Percentiles rank a stretch among this genome's conserved stretches.
phyloP scores from a whole-genome alignment of 768 basidiomycete species.

The Russula sp. region DNA sequence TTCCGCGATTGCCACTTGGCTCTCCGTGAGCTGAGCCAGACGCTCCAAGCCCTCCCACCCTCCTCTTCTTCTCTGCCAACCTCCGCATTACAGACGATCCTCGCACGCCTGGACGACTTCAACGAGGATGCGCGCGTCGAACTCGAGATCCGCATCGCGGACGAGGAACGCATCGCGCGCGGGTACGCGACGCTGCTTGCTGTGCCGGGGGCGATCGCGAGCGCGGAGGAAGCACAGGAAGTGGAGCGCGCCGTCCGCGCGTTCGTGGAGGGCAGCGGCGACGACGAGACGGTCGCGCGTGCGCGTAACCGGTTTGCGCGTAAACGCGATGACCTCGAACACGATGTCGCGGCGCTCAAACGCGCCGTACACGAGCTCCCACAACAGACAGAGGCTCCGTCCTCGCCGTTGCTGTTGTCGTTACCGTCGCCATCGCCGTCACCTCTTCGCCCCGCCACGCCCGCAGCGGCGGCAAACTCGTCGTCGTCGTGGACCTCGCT shows the following conservation, averaged over 20 bases:
- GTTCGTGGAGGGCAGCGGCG: conserved; percentile 51
- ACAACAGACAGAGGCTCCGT: not conserved
- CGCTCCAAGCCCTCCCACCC: conserved; percentile 24
- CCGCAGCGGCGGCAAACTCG: conserved; percentile 13
- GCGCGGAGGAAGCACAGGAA: conserved; percentile 29
- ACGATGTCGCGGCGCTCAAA: conserved; percentile 70
- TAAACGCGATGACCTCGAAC: conserved; percentile 67
- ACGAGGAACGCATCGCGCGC: conserved; percentile 55
- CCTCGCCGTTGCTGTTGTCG: not conserved
- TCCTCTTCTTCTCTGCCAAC: conserved; percentile 16
- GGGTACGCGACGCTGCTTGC: conserved; percentile 65
- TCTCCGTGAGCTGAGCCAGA: conserved; percentile 48
- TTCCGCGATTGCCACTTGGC: conserved; percentile 67
- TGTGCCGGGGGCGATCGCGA: conserved; percentile 42
- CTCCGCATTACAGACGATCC: conserved; percentile 40
- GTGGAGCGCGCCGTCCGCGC: conserved; percentile 44
- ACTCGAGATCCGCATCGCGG: conserved; percentile 68
- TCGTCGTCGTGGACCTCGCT: conserved; percentile 38
- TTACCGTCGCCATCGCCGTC: too few species aligned
- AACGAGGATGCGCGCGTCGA: conserved; percentile 78
- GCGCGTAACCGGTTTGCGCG: conserved; percentile 41
- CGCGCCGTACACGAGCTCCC: conserved; percentile 43
- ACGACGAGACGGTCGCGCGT: conserved; percentile 39
- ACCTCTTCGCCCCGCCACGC: conserved; percentile 3
- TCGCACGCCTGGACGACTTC: conserved; percentile 62